A percentile compares a stretch with the other conserved stretches of the same genome.
Evolutionary conservation across 83 land plant species (phyloP).

Genomic region (Diphasiastrum complanatum): DNA sequence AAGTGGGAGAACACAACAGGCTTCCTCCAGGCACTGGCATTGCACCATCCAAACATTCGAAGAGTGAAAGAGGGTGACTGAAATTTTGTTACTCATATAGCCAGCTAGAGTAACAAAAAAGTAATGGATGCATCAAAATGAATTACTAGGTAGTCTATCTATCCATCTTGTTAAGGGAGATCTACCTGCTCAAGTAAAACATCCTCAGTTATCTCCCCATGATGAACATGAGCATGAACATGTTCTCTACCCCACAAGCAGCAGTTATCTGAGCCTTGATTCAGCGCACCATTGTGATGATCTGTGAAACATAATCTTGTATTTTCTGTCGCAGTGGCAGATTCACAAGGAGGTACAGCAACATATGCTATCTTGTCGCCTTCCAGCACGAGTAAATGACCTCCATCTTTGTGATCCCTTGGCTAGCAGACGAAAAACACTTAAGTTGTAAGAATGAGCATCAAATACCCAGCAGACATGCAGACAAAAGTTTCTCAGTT

Average conservation of each 20-base stretch:
- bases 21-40: constrained; percentile 37
- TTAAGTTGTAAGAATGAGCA: no score
- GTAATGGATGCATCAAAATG: neutral
- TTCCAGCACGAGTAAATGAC: constrained; percentile 24
- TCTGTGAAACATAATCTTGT: constrained; percentile 23
- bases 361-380: constrained; percentile 19
- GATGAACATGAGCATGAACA: constrained; percentile 38
- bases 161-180: neutral
- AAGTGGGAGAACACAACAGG: constrained; percentile 24
- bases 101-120: neutral
- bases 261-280: constrained; percentile 9
- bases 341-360: constrained; percentile 10
- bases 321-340: constrained; percentile 4
- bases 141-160: neutral
- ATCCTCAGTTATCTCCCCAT: constrained; percentile 25
- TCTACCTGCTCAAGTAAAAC: constrained; percentile 27
- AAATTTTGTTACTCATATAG: neutral
- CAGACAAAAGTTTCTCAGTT: no score
- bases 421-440: no score
- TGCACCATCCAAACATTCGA: no score
- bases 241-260: constrained; percentile 24
- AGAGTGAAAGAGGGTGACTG: neutral
- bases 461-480: no score
- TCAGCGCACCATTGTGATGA: constrained; percentile 16
- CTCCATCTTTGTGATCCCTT: constrained; percentile 21